Base-by-base conservation (phyloP, 1,284 basidiomycete genomes). In the Trichosporon inkin region DNA sequence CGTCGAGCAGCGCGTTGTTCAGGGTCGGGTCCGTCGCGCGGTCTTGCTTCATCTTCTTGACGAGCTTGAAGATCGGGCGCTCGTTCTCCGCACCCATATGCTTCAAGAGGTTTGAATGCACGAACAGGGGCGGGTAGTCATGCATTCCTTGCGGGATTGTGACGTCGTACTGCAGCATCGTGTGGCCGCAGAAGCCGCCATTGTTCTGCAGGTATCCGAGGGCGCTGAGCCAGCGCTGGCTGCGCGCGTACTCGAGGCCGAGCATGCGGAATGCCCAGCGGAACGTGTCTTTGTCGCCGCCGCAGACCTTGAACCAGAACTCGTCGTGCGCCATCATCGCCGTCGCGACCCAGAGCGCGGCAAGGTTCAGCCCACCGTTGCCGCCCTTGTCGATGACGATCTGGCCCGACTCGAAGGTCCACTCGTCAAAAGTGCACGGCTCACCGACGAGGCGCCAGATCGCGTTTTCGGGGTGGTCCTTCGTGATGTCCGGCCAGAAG, bases 401-500 rank as follows among this genome's bases (percentile, higher is more conserved):
- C 67, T 80, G 79, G 40, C 79, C 80, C 68, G 65, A 78, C 67
- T 70, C 76, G 51, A 78, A 74, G 1, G 73, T 73, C 67, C 69
- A 78, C 28, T 72, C 55, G 37, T 72, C 62, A 6, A 79, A 69
- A 11, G 68, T 62, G 62, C 81, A 82, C 16, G 69, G 63, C n/a
- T 78, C 70, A 22, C 79, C 78, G 7, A 81, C 64, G 34, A 81
- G 47, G n/a, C 81, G 71, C 78, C 80, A 82, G 57, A 82, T 76
- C 13, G 81, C 79, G 61, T 82, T 82, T 54, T 78, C 70, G 5
- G 79, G 74, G 56, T 80, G 77, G 60, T 81, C 80, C 60, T 80
- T 80, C 47, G 74, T 78, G 47, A 81, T 67, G 63, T 81, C 80
- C 13, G 81, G 80, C 81, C 81, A 82, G 62, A 82, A 81, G 28